These are phyloP conservation scores for Cutaneotrichosporon sp. DNA, from an alignment of 1,284 basidiomycete species.

Conservation along the genomic window DNA sequence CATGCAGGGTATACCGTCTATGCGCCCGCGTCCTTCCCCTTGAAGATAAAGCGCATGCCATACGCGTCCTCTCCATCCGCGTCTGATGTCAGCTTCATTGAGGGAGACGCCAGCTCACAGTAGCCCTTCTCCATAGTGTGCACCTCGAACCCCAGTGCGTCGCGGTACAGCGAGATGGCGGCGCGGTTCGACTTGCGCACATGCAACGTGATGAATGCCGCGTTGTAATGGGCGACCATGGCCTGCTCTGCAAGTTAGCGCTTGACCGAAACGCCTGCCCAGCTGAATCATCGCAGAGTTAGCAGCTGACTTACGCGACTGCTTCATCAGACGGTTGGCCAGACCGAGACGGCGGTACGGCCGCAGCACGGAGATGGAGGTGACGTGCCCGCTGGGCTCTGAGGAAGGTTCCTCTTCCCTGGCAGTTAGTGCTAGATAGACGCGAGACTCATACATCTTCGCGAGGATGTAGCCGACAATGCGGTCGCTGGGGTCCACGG, in stretches of 20 bases:
- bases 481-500: constrained; percentile 79
- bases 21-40: constrained; percentile 15
- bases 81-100: constrained; percentile 56
- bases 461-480: constrained; percentile 93
- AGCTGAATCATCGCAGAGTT: too few species aligned
- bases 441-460: constrained; percentile 71
- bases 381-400: constrained; percentile 74
- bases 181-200: constrained; percentile 83
- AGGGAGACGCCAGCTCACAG: constrained; percentile 58
- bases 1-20: constrained; percentile 10
- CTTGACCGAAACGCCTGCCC: too few species aligned
- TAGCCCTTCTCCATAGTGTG: constrained; percentile 73
- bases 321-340: constrained; percentile 80
- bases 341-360: constrained; percentile 78
- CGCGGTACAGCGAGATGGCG: constrained; percentile 73
- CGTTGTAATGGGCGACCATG: constrained; percentile 75
- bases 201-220: constrained; percentile 72
- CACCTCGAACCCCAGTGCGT: constrained; percentile 74
- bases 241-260: constrained; percentile 61
- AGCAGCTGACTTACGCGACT: constrained; percentile 60
- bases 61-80: constrained; percentile 91
- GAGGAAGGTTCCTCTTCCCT: constrained; percentile 67
- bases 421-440: constrained; percentile 8
- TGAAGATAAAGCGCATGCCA: constrained; percentile 65
- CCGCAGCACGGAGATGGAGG: constrained; percentile 81